Evolutionary conservation across 768 basidiomycete genomes (phyloP).

Genomic region (Suillus occidentalis): DNA sequence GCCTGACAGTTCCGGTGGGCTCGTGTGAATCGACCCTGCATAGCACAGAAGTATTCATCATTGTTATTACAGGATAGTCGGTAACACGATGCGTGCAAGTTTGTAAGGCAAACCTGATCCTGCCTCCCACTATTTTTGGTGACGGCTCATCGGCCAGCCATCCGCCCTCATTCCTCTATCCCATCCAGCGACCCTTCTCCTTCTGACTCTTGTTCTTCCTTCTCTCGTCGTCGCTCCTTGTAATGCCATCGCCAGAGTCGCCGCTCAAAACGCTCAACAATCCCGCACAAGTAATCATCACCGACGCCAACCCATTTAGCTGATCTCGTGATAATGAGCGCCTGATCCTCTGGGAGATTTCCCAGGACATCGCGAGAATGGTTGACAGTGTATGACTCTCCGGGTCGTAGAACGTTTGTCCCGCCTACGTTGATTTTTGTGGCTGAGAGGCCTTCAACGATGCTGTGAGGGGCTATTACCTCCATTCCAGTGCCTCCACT

Average conservation of each 20-base stretch:
- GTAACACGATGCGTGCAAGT: neutral
- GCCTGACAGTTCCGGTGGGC: neutral
- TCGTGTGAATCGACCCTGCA: constrained; percentile 5
- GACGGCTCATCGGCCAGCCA: neutral
- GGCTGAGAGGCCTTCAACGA: constrained; percentile 9
- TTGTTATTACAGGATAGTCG: neutral
- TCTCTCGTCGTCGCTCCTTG: constrained; percentile 23
- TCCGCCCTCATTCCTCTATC: neutral
- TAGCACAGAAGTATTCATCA: neutral
- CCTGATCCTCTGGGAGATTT: constrained; percentile 49
- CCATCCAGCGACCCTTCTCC: neutral
- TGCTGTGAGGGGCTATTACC: neutral
- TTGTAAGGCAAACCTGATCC: neutral
- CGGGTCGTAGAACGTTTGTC: constrained; percentile 42
- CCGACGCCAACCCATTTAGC: constrained; percentile 57
- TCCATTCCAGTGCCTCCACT: neutral
- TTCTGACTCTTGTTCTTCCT: constrained; percentile 13
- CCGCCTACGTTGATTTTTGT: constrained; percentile 8
- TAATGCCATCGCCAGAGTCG: constrained; percentile 55
- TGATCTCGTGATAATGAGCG: constrained; percentile 49
- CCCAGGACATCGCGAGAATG: constrained; percentile 68
- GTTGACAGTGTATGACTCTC: constrained; percentile 64
- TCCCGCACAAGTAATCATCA: constrained; percentile 47
- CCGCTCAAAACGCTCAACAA: constrained; percentile 68
- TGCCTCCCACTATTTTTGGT: neutral